A percentile compares a stretch with the other conserved stretches of the same genome.
Conservation (phyloP, 345 rosid genomes). For the Eucalyptus globulus region DNA sequence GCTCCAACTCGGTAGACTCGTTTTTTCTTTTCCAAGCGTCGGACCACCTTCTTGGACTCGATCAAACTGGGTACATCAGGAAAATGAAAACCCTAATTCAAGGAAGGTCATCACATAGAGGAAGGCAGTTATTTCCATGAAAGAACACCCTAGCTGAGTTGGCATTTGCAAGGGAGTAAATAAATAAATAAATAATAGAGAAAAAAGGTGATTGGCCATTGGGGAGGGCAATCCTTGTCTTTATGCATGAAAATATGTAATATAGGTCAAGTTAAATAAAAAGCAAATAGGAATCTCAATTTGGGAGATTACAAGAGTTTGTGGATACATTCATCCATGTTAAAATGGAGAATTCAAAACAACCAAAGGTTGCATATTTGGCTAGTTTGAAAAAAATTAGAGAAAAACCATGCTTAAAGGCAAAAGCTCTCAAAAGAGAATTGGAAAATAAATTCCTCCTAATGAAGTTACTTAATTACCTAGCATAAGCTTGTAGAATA, state of each 20-base stretch:
- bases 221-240: not conserved
- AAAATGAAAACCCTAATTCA: not conserved
- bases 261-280: not conserved
- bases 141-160: not conserved
- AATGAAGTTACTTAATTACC: not conserved
- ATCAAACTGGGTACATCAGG: not conserved
- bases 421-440: not conserved
- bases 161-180: not conserved
- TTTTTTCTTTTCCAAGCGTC: not conserved
- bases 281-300: not conserved
- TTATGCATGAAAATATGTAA: not conserved
- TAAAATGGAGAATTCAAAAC: not conserved
- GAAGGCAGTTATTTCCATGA: not conserved
- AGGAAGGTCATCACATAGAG: not conserved
- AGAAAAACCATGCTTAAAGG: not conserved
- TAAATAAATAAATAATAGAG: not conserved
- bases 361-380: not conserved
- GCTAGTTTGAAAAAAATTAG: not conserved
- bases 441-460: not conserved
- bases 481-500: not conserved
- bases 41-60: not conserved
- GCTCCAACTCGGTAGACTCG: not conserved
- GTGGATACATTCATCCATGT: not conserved
- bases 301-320: not conserved
- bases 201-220: not conserved